Base-by-base conservation (phyloP, 495 filamentous ascomycete species). In the Hypoxylon fuscum region DNA sequence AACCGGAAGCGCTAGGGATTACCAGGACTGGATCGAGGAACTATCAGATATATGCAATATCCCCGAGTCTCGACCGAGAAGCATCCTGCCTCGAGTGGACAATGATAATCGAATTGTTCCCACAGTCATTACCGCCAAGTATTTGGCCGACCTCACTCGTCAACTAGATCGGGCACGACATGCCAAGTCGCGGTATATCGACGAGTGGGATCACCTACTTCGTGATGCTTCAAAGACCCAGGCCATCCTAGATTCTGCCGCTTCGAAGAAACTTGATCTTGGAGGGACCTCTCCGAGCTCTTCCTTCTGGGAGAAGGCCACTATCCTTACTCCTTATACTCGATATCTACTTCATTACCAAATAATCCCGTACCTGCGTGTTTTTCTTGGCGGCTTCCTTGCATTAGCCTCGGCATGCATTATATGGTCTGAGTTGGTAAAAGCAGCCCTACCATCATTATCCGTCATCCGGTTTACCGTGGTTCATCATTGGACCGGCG, bases 21-120 rank as follows among this genome's bases (percentile, higher is more conserved):
- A 93, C 72, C 86, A 89, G 55, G 94, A 96, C 52, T 98, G 95
- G 95, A 95, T 98, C 60, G 94, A 97, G 59, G 95, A 86, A 51
- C 64, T 98, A 17, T 87, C 85, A 1, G 95, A 97, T 55, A 83
- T 87, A 43, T 84, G 86, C 14, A 86, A 83, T 48, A 71, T 90
- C 5, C 85, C 89, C 3, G 88, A 92, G 52, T 81, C 84, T 18
- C 80, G 86, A 27, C 70, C 82, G 18, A 76, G 83, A 15, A 73
- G 74, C 17, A 72, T 84, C 34, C 53, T 61, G 23, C 74, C 58
- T 75, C 76, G 48, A 20, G 25, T n/a, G 74, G 65, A 70, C 25
- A 74, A 62, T 14, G 63, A 70, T 35, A 75, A 34, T 72, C 27
- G 70, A 63, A 73, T 74, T 78, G 68, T 88, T 8, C 95, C 94